A percentile compares a stretch with the other conserved stretches of the same genome.
These are phyloP conservation scores for Firmiana major DNA, from an alignment of 345 rosid species.

Conservation along the genomic window DNA sequence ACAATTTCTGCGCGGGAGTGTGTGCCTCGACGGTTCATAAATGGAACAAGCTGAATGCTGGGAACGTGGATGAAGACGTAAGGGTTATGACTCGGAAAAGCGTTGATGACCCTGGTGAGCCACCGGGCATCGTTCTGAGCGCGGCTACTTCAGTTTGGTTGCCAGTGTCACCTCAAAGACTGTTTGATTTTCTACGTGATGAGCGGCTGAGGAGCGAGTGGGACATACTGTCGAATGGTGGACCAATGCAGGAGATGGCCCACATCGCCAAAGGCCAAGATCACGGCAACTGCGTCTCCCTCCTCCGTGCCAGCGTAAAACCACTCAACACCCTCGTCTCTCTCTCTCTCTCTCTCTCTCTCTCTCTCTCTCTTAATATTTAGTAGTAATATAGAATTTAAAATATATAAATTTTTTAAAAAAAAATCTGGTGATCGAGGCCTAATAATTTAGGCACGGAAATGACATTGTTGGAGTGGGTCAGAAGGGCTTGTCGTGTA, in stretches of 20 bases:
- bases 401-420: not conserved
- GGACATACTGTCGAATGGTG: slow-evolving; percentile 97
- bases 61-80: slow-evolving; percentile 76
- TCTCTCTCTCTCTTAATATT: not conserved
- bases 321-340: not conserved
- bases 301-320: slow-evolving; percentile 76
- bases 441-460: not conserved
- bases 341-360: not conserved
- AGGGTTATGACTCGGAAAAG: slow-evolving; percentile 90
- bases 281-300: slow-evolving; percentile 92
- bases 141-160: slow-evolving; percentile 97
- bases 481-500: slow-evolving; percentile 11
- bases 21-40: slow-evolving; percentile 83
- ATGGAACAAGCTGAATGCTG: slow-evolving; percentile 75
- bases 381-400: not conserved
- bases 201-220: slow-evolving; percentile 87
- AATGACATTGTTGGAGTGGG: not conserved
- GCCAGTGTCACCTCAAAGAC: slow-evolving; percentile 65
- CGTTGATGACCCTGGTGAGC: slow-evolving; percentile 90
- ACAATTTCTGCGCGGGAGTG: slow-evolving; percentile 90
- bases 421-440: not conserved
- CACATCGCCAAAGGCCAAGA: slow-evolving; percentile 95
- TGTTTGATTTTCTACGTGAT: slow-evolving; percentile 79
- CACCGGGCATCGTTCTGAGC: slow-evolving; percentile 80
- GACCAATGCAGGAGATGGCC: slow-evolving; percentile 97